Evolutionary conservation across 768 basidiomycete species (phyloP), one percentile per base, ranked within the genome.

Genomic region (Gyrodon lividus): DNA sequence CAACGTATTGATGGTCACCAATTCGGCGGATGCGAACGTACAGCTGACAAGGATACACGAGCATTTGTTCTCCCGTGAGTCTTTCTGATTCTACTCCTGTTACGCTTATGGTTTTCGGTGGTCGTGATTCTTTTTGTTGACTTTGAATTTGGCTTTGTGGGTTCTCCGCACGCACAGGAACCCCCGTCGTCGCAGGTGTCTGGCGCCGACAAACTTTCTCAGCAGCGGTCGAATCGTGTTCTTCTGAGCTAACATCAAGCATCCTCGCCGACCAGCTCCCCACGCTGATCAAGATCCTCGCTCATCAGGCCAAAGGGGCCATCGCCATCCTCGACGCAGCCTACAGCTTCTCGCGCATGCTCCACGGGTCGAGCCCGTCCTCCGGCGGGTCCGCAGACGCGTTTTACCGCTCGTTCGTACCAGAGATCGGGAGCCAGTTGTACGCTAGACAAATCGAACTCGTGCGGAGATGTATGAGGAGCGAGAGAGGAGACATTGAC

Each of bases 161-260:
- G n/a, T n/a, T n/a, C n/a, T n/a, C n/a, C 7, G 13, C 16, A 17
- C 6, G 26, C 46, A 38, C 59, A 92, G 89, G 89, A 45, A 89
- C 93, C 61, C 85, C 92, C 12, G 84, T 89, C 4, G 89, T 94
- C n/a, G 92, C 92, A 0, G 80, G 82, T 35, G 91, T 94, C 17
- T 94, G 92, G 92, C 82, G 92, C 20, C 81, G 90, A 10, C 91
- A 94, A 65, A 93, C 91, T 3, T 92, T 92, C 70, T 86, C 87
- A 10, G 91, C 91, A 0, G 89, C 91, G 4, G 87, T 94, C 46
- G 89, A 92, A 30, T 66, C 78, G 1, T 86, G 84, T 67, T 84
- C 88, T 0, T 79, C 83, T 6, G 84, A 86, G 45, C 87, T 90
- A 79, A 77, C 82, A 0, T 60, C 76, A 24, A 76, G 70, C 65